Evolutionary conservation across 148 eudicot species (phyloP).

Genomic region (Rhododendron griersonianum): DNA sequence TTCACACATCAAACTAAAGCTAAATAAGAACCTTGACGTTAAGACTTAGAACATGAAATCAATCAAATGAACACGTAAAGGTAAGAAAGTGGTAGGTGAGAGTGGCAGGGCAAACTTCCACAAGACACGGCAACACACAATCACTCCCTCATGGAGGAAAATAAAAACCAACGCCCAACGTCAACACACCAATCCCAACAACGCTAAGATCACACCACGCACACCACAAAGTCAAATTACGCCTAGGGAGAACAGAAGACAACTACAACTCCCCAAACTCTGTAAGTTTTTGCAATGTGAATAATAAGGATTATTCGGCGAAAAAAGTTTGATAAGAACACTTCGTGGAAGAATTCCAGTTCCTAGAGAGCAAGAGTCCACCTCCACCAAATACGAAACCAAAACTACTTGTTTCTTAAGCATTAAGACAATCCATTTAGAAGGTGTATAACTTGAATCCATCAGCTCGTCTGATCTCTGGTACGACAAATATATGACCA

Average conservation of each 20-base stretch:
- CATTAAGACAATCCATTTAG: neutral
- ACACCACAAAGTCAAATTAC: no score
- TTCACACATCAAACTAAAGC: slow-evolving; percentile 22
- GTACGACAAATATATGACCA: neutral
- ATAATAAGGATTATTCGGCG: no score
- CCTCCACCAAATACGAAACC: neutral
- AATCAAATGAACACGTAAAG: neutral
- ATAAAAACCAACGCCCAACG: no score
- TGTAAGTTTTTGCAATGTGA: no score
- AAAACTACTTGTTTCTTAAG: neutral
- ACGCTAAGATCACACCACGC: no score
- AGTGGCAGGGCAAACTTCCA: no score
- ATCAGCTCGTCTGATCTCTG: neutral
- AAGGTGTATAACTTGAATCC: neutral
- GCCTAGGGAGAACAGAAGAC: no score
- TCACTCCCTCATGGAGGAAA: no score
- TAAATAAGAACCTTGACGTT: neutral
- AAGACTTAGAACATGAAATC: neutral
- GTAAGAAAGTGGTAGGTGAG: no score
- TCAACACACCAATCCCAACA: no score
- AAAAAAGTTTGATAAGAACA: neutral
- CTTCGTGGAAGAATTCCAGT: neutral
- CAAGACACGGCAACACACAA: no score
- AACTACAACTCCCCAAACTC: no score
- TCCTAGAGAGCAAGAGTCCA: neutral